phyloP scores from a whole-genome alignment of 1,139 yeast species.

The Arxiozyma bovina region DNA sequence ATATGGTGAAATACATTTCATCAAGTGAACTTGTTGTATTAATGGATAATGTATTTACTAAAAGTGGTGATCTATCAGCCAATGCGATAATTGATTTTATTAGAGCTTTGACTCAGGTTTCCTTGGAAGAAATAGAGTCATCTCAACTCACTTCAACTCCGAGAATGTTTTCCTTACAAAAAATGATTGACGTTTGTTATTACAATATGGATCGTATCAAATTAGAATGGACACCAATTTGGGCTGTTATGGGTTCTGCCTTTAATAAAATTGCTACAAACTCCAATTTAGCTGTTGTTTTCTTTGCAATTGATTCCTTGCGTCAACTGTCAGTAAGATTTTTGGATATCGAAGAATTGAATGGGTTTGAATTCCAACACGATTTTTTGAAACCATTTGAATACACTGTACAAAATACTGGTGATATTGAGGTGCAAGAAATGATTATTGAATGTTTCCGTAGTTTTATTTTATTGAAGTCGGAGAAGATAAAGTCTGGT shows the following conservation, averaged over 20 bases:
- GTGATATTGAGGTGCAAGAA: constrained; percentile 65
- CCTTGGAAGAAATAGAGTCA: constrained; percentile 84
- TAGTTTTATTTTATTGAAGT: constrained; percentile 75
- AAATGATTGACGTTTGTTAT: constrained; percentile 93
- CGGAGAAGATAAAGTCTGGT: constrained; percentile 75
- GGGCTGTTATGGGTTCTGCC: constrained; percentile 89
- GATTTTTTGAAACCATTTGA: constrained; percentile 91
- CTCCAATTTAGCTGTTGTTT: constrained; percentile 61
- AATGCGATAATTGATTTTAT: constrained; percentile 83
- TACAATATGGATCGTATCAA: constrained; percentile 95
- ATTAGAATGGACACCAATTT: constrained; percentile 91
- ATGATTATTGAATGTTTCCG: constrained; percentile 86
- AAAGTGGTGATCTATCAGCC: constrained; percentile 71
- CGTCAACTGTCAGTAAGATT: constrained; percentile 90
- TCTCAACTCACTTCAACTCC: constrained; percentile 79
- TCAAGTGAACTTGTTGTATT: constrained; percentile 76
- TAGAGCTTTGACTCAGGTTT: constrained; percentile 74
- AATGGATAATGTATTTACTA: constrained; percentile 80
- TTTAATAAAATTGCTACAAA: constrained; percentile 83
- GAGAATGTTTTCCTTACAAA: constrained; percentile 83
- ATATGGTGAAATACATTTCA: constrained; percentile 51
- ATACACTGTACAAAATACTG: constrained; percentile 61
- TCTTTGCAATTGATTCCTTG: constrained; percentile 87
- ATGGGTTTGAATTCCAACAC: constrained; percentile 91
- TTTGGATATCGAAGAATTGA: constrained; percentile 83